Base-by-base conservation (phyloP, 2,329 filamentous ascomycete genomes). In the Paraphaeosphaeria minitans region DNA sequence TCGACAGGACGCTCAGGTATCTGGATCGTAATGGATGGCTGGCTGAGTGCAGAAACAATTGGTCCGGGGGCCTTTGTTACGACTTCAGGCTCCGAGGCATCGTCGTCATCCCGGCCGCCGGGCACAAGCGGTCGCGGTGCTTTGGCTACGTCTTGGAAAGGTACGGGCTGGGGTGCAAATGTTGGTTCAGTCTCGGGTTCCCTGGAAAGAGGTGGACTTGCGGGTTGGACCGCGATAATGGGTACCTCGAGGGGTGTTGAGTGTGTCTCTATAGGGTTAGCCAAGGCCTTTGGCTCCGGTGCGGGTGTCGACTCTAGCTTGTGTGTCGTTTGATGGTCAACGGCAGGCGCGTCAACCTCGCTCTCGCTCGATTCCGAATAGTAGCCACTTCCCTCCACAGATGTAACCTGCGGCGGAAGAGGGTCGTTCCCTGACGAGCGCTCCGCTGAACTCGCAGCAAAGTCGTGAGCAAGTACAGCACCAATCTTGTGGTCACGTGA, bases 331-430 rank as follows among this genome's bases (percentile, higher is more conserved):
- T 33, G 31, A 39, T 9, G 19, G n/a, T 54, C 19, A 4, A 59
- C 46, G 33, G 41, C 47, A 27, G 46, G 33, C 21, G 63, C 62
- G 16, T 72, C 66, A 31, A 61, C 63, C 12, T 70, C 66, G 55
- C 71, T 74, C n/a, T 60, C 47, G 35, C 81, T 79, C 47, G 82
- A 85, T 58, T 89, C 86, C 14, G 87, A 90, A 14, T 81, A 76
- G 63, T 90, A 87, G 1, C 85, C 88, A 56, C 77, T 84, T 10
- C 85, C 86, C 69, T 93, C 89, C 19, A 89, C 84, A 1, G 87
- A 88, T 0, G 88, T 89, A 13, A 91, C 87, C 16, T 91, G 83
- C 0, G 89, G 89, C 4, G 90, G 87, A 35, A 92, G 73, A 16
- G 91, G 89, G 61, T 90, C 85, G 53, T 85, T 80, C 10, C 56